A percentile compares a stretch with the other conserved stretches of the same genome.
These are phyloP conservation scores for Chaetomium sp. DNA, from an alignment of 2,329 filamentous ascomycete genomes.

Conservation along the genomic window DNA sequence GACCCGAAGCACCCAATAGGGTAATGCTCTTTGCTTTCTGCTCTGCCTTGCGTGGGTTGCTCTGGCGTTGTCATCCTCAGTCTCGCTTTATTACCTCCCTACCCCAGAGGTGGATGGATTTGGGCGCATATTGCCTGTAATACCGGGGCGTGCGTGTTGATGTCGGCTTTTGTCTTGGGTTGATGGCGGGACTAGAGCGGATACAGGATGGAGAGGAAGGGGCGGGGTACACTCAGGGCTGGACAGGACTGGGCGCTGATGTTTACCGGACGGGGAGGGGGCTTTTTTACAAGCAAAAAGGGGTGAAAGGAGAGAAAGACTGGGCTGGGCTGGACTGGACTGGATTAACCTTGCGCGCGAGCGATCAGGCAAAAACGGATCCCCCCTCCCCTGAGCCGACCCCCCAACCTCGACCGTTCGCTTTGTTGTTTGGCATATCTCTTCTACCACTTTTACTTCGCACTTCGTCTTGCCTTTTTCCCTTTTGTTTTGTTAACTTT, in stretches of 20 bases:
- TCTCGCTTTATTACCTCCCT: background rate
- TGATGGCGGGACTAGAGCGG: slow-evolving; percentile 2
- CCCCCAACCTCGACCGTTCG: background rate
- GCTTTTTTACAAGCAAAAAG: slow-evolving; percentile 1
- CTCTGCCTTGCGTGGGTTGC: background rate
- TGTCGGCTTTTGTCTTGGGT: slow-evolving; percentile 2
- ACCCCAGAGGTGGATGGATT: background rate
- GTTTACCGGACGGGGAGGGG: background rate
- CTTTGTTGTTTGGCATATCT: slow-evolving; percentile 9
- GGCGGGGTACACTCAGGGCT: background rate
- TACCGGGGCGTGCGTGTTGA: background rate
- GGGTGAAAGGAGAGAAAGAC: background rate
- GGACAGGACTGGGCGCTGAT: background rate
- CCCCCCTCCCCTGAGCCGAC: background rate
- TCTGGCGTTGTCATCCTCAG: background rate
- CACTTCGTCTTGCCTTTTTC: background rate
- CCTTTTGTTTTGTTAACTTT: background rate
- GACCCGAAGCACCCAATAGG: background rate
- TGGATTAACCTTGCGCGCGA: background rate
- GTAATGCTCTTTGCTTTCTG: background rate
- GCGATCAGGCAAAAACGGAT: background rate
- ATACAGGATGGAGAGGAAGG: background rate
- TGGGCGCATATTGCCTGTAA: background rate
- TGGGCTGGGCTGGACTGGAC: slow-evolving; percentile 1
- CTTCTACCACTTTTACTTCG: slow-evolving; percentile 1